Percentiles rank a stretch among this genome's conserved stretches.
Conservation (phyloP, 2,329 filamentous ascomycete species). For the Coniochaeta ligniaria region DNA sequence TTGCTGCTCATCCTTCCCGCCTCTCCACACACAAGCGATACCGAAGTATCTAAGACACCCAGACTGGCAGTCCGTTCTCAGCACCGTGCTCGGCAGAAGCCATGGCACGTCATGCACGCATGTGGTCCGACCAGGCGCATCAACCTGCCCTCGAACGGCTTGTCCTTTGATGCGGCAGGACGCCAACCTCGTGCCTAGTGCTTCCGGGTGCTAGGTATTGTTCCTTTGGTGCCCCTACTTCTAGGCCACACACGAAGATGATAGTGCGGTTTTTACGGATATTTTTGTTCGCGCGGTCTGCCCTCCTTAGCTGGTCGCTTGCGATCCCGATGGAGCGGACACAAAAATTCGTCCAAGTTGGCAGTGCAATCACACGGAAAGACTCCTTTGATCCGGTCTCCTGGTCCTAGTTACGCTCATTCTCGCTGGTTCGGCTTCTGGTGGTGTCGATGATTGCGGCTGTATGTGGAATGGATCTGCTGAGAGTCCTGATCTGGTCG, state of each 20-base stretch:
- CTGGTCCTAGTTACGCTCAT: constrained; percentile 7
- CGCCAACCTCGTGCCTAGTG: constrained; percentile 36
- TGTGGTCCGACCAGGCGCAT: constrained; percentile 52
- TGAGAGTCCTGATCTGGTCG: constrained; percentile 4
- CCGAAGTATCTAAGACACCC: constrained; percentile 11
- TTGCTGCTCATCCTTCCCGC: constrained; percentile 10
- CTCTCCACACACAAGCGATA: constrained; percentile 1
- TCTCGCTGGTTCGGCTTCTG: constrained; percentile 19
- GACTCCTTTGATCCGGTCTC: constrained; percentile 27
- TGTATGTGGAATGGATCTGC: constrained; percentile 12
- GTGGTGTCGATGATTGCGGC: constrained; percentile 13
- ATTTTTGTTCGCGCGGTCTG: constrained; percentile 80
- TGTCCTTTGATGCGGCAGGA: constrained; percentile 33
- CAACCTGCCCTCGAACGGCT: constrained; percentile 38
- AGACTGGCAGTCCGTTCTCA: constrained; percentile 23
- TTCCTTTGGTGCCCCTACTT: background rate
- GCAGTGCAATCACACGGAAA: constrained; percentile 78
- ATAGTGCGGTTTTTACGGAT: constrained; percentile 85
- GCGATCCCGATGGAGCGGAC: constrained; percentile 57
- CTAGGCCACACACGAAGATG: constrained; percentile 40
- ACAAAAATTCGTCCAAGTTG: constrained; percentile 92
- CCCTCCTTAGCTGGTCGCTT: constrained; percentile 47
- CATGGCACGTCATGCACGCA: constrained; percentile 36
- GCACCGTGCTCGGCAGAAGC: constrained; percentile 31
- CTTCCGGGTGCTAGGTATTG: constrained; percentile 6